A percentile compares a stretch with the other conserved stretches of the same genome.
Evolutionary conservation across 768 basidiomycete genomes (phyloP).

Genomic region (Strobilomyces dryophilus): DNA sequence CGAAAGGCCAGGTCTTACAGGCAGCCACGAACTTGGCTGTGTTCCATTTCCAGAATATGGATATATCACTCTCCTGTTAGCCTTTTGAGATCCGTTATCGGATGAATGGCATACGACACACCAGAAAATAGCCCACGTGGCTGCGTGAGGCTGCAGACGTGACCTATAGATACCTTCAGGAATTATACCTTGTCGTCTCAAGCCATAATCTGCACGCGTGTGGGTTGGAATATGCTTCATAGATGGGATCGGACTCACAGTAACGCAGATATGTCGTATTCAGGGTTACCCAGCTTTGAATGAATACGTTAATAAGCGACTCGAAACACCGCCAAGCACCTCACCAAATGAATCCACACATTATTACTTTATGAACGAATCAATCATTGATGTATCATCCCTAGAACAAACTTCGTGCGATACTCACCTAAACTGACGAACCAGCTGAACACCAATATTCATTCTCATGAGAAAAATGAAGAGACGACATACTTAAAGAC

Average conservation of each 20-base stretch:
- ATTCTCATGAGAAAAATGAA: constrained; percentile 7
- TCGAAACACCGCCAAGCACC: constrained; percentile 5
- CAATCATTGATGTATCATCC: background rate
- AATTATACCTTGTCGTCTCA: constrained; percentile 43
- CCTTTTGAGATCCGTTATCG: background rate
- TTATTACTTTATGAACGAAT: constrained; percentile 34
- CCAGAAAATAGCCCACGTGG: constrained; percentile 71
- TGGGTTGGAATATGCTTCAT: constrained; percentile 32
- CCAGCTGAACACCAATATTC: constrained; percentile 42
- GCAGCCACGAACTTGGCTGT: constrained; percentile 45
- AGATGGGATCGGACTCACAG: constrained; percentile 38
- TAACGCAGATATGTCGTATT: constrained; percentile 72
- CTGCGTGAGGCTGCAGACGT: constrained; percentile 58
- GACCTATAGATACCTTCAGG: constrained; percentile 75
- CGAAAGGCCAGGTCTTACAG: constrained; percentile 26
- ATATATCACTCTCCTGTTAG: constrained; percentile 38
- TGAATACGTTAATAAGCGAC: constrained; percentile 41
- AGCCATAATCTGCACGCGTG: constrained; percentile 8
- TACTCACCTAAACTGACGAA: constrained; percentile 56
- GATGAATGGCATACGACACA: constrained; percentile 34
- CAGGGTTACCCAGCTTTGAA: constrained; percentile 58
- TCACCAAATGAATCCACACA: constrained; percentile 56
- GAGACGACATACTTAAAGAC: constrained; percentile 19
- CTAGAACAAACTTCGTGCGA: background rate
- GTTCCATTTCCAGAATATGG: constrained; percentile 62